These are phyloP conservation scores for Malassezia nana DNA, from an alignment of 1,284 basidiomycete genomes.

Conservation along the genomic window DNA sequence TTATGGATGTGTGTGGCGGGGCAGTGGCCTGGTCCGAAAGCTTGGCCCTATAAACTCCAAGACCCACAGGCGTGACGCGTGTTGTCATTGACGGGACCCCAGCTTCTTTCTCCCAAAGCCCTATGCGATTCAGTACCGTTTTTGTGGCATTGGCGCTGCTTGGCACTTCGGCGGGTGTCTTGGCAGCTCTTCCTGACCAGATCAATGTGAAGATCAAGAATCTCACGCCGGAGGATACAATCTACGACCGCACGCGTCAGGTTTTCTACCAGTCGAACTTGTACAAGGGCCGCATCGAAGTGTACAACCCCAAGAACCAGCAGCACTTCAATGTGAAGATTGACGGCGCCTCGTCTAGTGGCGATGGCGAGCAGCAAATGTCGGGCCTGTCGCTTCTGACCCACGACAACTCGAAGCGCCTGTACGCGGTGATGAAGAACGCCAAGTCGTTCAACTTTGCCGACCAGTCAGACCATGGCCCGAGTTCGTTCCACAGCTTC, in stretches of 20 bases:
- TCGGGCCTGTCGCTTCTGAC: conserved; percentile 34
- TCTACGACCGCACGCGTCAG: conserved; percentile 30
- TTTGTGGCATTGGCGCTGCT: background rate
- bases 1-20: no score
- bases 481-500: conserved; percentile 40
- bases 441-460: conserved; percentile 32
- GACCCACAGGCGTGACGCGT: background rate
- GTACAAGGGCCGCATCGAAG: conserved; percentile 34
- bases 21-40: no score
- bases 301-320: conserved; percentile 21
- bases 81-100: background rate
- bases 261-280: conserved; percentile 43
- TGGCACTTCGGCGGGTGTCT: background rate
- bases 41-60: conserved; percentile 1
- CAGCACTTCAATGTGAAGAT: conserved; percentile 34
- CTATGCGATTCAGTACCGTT: conserved; percentile 4
- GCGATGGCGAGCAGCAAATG: conserved; percentile 39
- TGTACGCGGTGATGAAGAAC: conserved; percentile 42
- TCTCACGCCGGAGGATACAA: conserved; percentile 37
- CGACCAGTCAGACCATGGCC: conserved; percentile 26
- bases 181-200: conserved; percentile 23
- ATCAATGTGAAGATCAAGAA: conserved; percentile 34
- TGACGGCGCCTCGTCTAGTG: conserved; percentile 29
- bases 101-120: background rate
- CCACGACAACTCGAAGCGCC: conserved; percentile 23